Evolutionary conservation across 805 yeast species (phyloP), one percentile per base, ranked within the genome.

Genomic region (Lachancea waltii): DNA sequence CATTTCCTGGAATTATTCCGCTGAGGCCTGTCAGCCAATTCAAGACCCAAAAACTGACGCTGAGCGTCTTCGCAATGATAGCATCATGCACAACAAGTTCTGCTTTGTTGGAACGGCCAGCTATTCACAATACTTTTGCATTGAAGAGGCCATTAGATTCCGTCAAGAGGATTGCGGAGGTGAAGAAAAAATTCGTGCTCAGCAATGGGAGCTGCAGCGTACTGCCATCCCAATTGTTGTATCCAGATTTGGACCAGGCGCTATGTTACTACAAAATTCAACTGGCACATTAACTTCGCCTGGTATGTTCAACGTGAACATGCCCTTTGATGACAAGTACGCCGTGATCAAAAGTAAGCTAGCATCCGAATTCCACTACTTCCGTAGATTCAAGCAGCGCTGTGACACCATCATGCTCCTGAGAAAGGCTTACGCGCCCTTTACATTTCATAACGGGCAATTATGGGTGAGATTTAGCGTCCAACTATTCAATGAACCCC

Each of bases 401-500:
- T 42, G 62, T 39, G 57, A 48, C 11, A 33, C 42, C n/a, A 41
- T 61, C 35, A 36, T 55, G 30, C 34, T 43, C 4, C 54, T 65
- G 13, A 46, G 63, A 36, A 65, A 68, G n/a, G 70, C 80, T 0
- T 73, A 60, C 49, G 63, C 75, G 21, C 83, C 77, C 5, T 45
- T 69, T 22, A 53, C 49, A 2, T 45, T 56, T 30, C 77, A 74
- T 50, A 61, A 68, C 24, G 70, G 61, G 2, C 46, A 48, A 21
- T 30, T 68, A 20, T 71, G 62, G 58, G 58, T 64, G 18, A 67
- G 90, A 44, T 72, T 77, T 45, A 70, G 80, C 38, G 78, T 78
- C 18, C 82, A 77, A 49, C 58, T 77, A 7, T 81, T 77, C 54
- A 72, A 75, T 44, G 81, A 77, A 32, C 46, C 72, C 11, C 60